Evolutionary conservation across 2,329 filamentous ascomycete species (phyloP), one percentile per base, ranked within the genome.

Genomic region (Epichloe typhina): DNA sequence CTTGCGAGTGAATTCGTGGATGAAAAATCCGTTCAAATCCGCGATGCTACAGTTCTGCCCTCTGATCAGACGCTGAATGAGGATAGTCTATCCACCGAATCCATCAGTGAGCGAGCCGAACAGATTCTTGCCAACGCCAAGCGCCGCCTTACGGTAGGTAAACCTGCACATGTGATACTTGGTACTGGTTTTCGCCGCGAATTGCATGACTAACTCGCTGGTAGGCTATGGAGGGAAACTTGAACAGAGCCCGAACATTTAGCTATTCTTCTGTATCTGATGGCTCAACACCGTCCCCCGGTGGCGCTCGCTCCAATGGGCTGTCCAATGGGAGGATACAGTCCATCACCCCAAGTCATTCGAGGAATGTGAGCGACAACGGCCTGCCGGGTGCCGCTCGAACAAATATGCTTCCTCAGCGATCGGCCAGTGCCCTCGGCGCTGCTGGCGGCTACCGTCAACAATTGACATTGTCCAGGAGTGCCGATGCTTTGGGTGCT

Each of bases 71-170:
- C 53, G 3, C 40, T 53, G 26, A 55, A 51, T 26, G 79, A 82
- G 51, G 78, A 85, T 50, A 74, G 76, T 43, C 80, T 84, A 59
- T 87, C 87, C 3, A 87, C 86, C 46, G 82, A 77, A 15, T 82
- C 86, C 23, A 69, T 95, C 55, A 91, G 88, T 64, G 83, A 84
- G 57, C 80, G 88, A 59, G 90, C 90, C 1, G 90, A 96, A 64
- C 76, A 90, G 61, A 96, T 96, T 62, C 74, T 97, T 50, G 88
- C 89, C 51, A 95, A 95, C 67, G 91, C 91, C 35, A 96, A 96
- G 70, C 84, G 82, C 64, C 78, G 89, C 58, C 73, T 97, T 54
- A 93, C 87, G 62, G 88, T 94, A 74, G 65, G 86, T 69, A 38
- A 11, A 21, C 31, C 37, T 7, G 13, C 35, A 41, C 31, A 31